Conservation (phyloP, 179 eudicot species). For the Carnegiea gigantea region DNA sequence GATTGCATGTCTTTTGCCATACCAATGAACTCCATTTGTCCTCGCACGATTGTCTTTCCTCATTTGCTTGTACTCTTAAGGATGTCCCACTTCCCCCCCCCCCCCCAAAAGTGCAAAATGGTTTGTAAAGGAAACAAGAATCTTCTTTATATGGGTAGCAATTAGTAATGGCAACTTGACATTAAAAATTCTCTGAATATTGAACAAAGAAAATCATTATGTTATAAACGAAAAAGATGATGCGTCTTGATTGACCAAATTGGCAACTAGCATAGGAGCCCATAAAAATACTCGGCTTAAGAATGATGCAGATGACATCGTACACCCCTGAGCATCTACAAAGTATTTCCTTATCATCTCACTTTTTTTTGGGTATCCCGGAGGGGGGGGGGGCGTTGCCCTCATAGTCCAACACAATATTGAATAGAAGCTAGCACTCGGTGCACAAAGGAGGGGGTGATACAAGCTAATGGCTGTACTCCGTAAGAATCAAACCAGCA, state of each 20-base stretch:
- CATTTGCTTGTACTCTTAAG: not conserved
- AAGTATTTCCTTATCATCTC: not conserved
- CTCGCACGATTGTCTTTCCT: not conserved
- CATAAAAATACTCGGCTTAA: not conserved
- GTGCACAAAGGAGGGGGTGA: no score
- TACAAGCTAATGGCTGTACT: not conserved
- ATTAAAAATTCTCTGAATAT: not conserved
- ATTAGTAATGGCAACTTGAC: not conserved
- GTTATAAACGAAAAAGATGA: not conserved
- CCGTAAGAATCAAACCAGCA: not conserved
- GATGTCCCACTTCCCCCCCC: not conserved
- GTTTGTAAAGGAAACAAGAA: constrained; percentile 4
- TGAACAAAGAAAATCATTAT: not conserved
- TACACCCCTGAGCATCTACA: not conserved
- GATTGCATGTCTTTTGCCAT: not conserved
- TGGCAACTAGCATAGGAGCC: no score
- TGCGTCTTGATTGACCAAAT: not conserved
- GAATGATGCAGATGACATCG: not conserved
- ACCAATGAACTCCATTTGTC: not conserved
- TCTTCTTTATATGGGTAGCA: not conserved
- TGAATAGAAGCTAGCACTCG: no score
- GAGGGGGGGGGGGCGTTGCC: not conserved
- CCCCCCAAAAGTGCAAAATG: not conserved
- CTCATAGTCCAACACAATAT: no score
- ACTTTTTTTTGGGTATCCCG: not conserved